Evolutionary conservation across 1,284 basidiomycete genomes (phyloP).

Genomic region (Cryptococcus sp.): DNA sequence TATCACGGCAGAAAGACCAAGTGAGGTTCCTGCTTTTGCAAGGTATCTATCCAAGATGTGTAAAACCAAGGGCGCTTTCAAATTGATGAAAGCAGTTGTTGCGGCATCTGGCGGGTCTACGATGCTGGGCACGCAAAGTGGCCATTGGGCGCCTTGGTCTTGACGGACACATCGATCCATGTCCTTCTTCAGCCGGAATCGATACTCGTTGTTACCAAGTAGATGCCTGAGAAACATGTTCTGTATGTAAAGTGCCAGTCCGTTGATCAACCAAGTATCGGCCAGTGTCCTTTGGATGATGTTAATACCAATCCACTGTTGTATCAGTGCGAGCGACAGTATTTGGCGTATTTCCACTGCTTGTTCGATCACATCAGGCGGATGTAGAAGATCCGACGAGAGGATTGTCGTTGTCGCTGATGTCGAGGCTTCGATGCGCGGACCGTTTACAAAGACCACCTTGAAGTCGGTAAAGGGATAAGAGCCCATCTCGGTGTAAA

Average conservation of each 20-base stretch:
- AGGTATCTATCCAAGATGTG: conserved; percentile 93
- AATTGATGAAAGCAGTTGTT: conserved; percentile 81
- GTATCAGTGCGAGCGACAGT: conserved; percentile 84
- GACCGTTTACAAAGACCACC: conserved; percentile 90
- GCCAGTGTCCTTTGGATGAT: conserved; percentile 93
- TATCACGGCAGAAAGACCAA: conserved; percentile 90
- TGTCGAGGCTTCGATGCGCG: conserved; percentile 75
- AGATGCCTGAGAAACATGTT: conserved; percentile 83
- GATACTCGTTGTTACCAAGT: conserved; percentile 95
- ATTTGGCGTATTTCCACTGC: conserved; percentile 86
- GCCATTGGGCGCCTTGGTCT: conserved; percentile 88
- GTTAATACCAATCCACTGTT: conserved; percentile 97
- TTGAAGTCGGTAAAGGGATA: conserved; percentile 97
- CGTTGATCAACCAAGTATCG: conserved; percentile 94
- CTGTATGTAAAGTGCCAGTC: conserved; percentile 86
- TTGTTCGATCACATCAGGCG: conserved; percentile 88
- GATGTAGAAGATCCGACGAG: conserved; percentile 81
- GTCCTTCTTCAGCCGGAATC: conserved; percentile 93
- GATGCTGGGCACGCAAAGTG: conserved; percentile 84
- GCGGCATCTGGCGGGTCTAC: conserved; percentile 78
- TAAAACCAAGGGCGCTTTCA: conserved; percentile 92
- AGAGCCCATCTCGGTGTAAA: conserved; percentile 91
- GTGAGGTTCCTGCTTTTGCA: conserved; percentile 90
- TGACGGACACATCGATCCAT: conserved; percentile 88
- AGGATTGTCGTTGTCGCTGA: conserved; percentile 81